A percentile compares a stretch with the other conserved stretches of the same genome.
Conservation (phyloP, 192 early-diverging fungal species). For the Obelidium mucronatum region DNA sequence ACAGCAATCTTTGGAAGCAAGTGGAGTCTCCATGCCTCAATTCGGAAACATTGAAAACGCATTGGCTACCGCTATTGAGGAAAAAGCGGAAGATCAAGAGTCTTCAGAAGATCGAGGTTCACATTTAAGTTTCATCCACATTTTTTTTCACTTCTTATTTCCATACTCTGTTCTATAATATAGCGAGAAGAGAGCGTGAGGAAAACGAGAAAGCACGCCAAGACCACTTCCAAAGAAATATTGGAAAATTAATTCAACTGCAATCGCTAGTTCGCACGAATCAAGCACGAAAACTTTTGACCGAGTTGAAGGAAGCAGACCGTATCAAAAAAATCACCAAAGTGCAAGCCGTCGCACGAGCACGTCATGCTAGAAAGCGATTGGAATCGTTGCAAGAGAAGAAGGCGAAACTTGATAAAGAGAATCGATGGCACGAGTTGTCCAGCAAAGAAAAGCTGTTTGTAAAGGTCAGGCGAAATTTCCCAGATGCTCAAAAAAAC, state of each 20-base stretch:
- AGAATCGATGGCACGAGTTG: constrained; percentile 38
- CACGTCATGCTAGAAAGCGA: neutral
- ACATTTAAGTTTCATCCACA: neutral
- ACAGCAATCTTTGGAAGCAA: constrained; percentile 81
- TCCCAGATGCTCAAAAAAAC: no score
- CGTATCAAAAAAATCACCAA: constrained; percentile 35
- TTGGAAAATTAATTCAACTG: constrained; percentile 14
- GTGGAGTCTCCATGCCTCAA: constrained; percentile 85
- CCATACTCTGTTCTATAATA: no score
- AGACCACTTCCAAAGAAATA: constrained; percentile 41
- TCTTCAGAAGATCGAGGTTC: constrained; percentile 37
- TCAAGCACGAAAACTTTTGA: constrained; percentile 18
- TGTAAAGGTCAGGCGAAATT: constrained; percentile 52
- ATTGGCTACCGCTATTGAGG: constrained; percentile 49
- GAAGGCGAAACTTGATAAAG: constrained; percentile 9
- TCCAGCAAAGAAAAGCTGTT: constrained; percentile 50
- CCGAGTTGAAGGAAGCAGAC: constrained; percentile 49
- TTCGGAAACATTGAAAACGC: constrained; percentile 85
- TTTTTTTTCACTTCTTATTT: neutral
- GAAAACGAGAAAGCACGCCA: constrained; percentile 52
- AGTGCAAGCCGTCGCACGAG: constrained; percentile 43
- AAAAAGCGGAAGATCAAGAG: constrained; percentile 51
- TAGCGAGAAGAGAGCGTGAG: neutral
- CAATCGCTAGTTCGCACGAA: constrained; percentile 21
- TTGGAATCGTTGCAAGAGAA: neutral